phyloP scores from a whole-genome alignment of 805 yeast species.

The Cyberlindnera maclurae region DNA sequence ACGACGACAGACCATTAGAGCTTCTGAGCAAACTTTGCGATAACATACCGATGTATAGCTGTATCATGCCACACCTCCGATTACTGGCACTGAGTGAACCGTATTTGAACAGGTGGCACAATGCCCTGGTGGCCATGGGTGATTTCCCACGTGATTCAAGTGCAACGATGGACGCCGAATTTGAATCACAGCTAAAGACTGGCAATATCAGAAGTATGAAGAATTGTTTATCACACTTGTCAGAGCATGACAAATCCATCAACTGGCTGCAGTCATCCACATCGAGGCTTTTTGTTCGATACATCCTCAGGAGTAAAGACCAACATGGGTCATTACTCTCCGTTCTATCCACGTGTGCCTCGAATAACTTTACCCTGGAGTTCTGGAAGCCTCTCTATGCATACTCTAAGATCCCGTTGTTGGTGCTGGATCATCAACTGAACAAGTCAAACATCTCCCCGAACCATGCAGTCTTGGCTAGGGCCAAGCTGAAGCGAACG shows the following conservation, averaged over 20 bases:
- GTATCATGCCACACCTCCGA: conserved; percentile 9
- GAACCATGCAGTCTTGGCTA: conserved; percentile 1
- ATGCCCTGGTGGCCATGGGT: conserved; percentile 9
- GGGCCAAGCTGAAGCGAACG: conserved; percentile 7
- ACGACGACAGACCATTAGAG: conserved; percentile 2
- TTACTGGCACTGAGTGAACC: conserved; percentile 4
- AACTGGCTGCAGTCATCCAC: conserved; percentile 15
- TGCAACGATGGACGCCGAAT: conserved; percentile 7
- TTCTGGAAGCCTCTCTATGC: conserved; percentile 13
- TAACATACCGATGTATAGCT: conserved; percentile 1
- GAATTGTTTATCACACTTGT: conserved; percentile 10
- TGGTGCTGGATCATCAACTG: conserved; percentile 4
- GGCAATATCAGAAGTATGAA: conserved; percentile 11
- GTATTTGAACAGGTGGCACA: conserved; percentile 14
- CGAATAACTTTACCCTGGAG: conserved; percentile 2
- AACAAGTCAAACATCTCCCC: background rate
- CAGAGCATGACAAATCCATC: background rate
- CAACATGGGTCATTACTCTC: conserved; percentile 1
- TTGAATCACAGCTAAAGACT: conserved; percentile 10
- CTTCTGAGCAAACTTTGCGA: conserved; percentile 8
- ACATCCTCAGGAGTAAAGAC: conserved; percentile 4
- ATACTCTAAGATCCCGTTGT: conserved; percentile 6
- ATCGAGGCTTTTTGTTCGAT: conserved; percentile 7
- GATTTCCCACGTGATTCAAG: conserved; percentile 15
- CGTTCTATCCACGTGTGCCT: conserved; percentile 1